Evolutionary conservation across 495 filamentous ascomycete genomes (phyloP), one percentile per base, ranked within the genome.

Genomic region (Penicillium arizonense): DNA sequence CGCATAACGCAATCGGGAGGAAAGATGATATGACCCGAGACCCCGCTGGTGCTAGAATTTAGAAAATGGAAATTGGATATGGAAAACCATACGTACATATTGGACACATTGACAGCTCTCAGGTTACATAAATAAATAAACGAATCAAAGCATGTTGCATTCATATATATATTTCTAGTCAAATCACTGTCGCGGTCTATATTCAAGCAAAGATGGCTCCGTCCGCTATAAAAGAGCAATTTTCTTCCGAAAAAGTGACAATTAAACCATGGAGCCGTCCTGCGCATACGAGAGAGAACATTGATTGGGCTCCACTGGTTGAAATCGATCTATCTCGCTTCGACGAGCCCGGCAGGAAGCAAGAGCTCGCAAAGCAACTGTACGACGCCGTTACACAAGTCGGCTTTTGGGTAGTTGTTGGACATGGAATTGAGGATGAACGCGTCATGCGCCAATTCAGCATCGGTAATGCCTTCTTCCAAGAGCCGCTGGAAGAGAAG

Each of bases 281-380:
- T 5, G 41, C 47, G 11, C 61, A 61, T 10, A 76, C 73, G 1
- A 48, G 55, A 11, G 66, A 65, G 24, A 37, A 68, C 12, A 56
- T 68, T 13, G 65, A 73, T 12, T 82, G 79, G 79, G 77, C 80
- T 12, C 77, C 81, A 12, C 68, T 82, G 9, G 66, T 78, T 13
- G 77, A 73, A n/a, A 70, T 84, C 16, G 80, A 84, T 58, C 69
- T 84, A 2, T 73, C 71, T 42, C 65, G 65, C 3, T 81, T 76
- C 52, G 72, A 78, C 35, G 38, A 69, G 26, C 75, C 76, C 1
- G 79, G 78, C 16, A 79, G 79, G 12, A 82, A 82, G 52, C 61
- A 82, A 51, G 62, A 72, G 33, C 64, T 84, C 4, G 80, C 79
- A 5, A 68, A 72, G 23, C 79, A 82, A 55, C 68, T 84, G 2